A percentile compares a stretch with the other conserved stretches of the same genome.
Conservation (phyloP, 1,139 yeast species). For the Debaryomycetaceae sp. region DNA sequence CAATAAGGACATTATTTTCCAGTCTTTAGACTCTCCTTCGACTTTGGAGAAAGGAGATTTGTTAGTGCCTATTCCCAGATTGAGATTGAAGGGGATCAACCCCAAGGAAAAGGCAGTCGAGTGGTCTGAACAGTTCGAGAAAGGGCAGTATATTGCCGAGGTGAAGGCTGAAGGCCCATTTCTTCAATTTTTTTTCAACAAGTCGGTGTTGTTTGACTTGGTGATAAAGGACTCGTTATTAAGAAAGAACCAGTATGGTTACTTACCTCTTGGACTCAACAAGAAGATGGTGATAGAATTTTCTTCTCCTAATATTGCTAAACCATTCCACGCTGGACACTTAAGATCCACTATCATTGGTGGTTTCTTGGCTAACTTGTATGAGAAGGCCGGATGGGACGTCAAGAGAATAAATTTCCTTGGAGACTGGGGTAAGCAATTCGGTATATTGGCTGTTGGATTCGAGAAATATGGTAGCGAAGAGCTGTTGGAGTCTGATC, state of each 20-base stretch:
- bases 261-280: constrained; percentile 68
- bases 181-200: constrained; percentile 81
- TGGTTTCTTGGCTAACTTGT: constrained; percentile 88
- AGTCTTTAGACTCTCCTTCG: constrained; percentile 85
- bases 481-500: constrained; percentile 67
- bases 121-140: constrained; percentile 70
- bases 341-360: constrained; percentile 97
- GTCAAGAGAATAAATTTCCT: constrained; percentile 88
- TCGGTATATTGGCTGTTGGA: constrained; percentile 93
- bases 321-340: constrained; percentile 99
- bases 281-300: constrained; percentile 82
- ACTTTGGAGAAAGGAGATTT: constrained; percentile 91
- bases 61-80: constrained; percentile 87
- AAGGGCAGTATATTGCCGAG: constrained; percentile 62
- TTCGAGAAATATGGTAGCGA: constrained; percentile 82
- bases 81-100: constrained; percentile 81
- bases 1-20: constrained; percentile 64
- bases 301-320: constrained; percentile 97
- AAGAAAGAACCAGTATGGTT: constrained; percentile 64
- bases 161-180: constrained; percentile 89
- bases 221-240: constrained; percentile 70
- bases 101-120: constrained; percentile 82
- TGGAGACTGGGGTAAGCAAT: constrained; percentile 99
- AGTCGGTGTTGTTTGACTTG: constrained; percentile 59
- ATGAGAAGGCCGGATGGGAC: constrained; percentile 87